These are phyloP conservation scores for Candida suzukii DNA, from an alignment of 805 yeast species.

Conservation along the genomic window DNA sequence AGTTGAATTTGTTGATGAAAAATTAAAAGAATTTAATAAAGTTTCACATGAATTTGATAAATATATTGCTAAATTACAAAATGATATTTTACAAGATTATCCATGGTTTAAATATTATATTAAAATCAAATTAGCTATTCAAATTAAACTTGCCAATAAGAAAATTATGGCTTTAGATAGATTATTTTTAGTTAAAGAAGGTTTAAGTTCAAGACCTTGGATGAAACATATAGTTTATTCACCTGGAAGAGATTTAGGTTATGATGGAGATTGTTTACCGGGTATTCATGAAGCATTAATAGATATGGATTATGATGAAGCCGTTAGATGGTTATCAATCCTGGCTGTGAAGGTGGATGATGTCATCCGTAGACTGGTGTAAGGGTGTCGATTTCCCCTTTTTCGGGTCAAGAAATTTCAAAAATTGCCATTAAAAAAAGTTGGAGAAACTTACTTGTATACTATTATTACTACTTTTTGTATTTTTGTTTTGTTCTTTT, in stretches of 20 bases:
- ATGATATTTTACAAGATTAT: constrained; percentile 51
- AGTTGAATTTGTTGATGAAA: constrained; percentile 3
- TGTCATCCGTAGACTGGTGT: constrained; percentile 11
- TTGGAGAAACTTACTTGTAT: background rate
- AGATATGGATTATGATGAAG: constrained; percentile 36
- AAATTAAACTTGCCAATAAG: constrained; percentile 46
- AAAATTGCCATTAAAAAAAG: too few relatives aligned
- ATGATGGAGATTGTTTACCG: constrained; percentile 47
- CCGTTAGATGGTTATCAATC: constrained; percentile 37
- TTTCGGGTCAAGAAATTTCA: too few relatives aligned
- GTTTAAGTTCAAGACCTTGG: constrained; percentile 47
- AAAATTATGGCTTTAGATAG: constrained; percentile 50
- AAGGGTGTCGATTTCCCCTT: background rate
- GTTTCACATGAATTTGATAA: constrained; percentile 39
- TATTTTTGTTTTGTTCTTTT: too few relatives aligned
- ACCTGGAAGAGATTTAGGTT: constrained; percentile 46
- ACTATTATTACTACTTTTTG: too few relatives aligned
- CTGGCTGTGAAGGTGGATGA: constrained; percentile 27
- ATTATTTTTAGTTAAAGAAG: constrained; percentile 39
- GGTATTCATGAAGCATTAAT: constrained; percentile 51
- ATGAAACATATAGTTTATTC: constrained; percentile 60
- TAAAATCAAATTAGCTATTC: constrained; percentile 53
- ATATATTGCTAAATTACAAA: constrained; percentile 38
- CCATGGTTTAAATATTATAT: constrained; percentile 68
- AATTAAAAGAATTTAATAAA: constrained; percentile 10